Base-by-base conservation (phyloP, 805 yeast genomes). In the Candida pini region DNA sequence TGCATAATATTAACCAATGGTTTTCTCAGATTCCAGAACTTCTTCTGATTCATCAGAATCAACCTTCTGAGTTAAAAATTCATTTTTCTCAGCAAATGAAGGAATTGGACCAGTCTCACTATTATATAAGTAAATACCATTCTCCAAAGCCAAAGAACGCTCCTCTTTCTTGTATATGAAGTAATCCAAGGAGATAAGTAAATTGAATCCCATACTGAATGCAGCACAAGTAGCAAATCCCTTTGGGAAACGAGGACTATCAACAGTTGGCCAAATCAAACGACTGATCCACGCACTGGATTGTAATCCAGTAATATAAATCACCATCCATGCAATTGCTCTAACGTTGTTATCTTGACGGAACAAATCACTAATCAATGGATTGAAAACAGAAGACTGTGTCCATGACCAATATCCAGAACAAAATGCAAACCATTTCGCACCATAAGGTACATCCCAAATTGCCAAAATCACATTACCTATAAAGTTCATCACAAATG, bases 341-440 rank as follows among this genome's bases (percentile, higher is more conserved):
- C 77, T 63, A 30, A 68, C 64, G 39, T 75, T 70, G 10, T 73
- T 73, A 49, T 76, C 79, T 38, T 70, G 62, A 41, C 84, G 63
- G 39, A 76, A 62, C 34, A 76, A 68, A 54, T 76, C 83, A 46
- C 70, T 70, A 36, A 71, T 71, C 63, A 72, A 68, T 1, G 79
- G 68, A 63, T 76, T 73, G 31, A 76, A 56, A 30, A 77, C 77
- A 0, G 83, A 78, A 2, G 81, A 76, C 53, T 73, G 73, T 13
- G 82, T 72, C 69, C 80, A 77, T 10, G 78, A 72, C 53, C 74
- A 73, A 48, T 76, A 78, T 15, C 73, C 75, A 31, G 71, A 63
- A 47, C 76, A 63, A 52, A 72, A 78, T 1, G 77, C 84, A 60
- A 68, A 75, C 82, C 83, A 76, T 54, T 78, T 76, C 12, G 82